Base-by-base conservation (phyloP, 352 stramenopile species). In the Albugo candida region DNA sequence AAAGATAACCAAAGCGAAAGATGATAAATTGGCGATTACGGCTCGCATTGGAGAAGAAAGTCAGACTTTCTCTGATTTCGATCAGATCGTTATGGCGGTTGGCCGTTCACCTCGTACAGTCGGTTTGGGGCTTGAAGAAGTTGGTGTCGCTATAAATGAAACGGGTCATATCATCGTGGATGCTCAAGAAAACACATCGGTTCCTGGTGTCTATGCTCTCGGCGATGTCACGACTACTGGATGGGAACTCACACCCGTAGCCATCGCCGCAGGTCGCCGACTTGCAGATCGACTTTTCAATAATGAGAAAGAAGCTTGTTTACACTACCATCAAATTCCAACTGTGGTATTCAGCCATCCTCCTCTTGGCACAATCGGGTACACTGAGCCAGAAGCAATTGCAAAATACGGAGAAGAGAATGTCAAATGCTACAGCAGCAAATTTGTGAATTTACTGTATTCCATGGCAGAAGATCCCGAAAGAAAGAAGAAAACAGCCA, bases 311-410 rank as follows among this genome's bases (percentile, higher is more conserved):
- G 55, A 81, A 45, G 70, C 74, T 36, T 77, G 64, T 47, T 53
- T 88, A 21, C 59, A 91, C 55, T 97, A 97, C 67, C 77, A 96
- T 48, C 64, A 92, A 46, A 95, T 98, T 46, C 87, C 93, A 6
- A 97, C 92, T 10, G 91, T 97, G 11, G 86, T 98, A 16, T 98
- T 98, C 71, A 95, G 81, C 41, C 92, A 97, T 67, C 94, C 92
- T 21, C 82, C 89, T 47, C 94, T 98, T 59, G 93, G 87, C 45
- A 97, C 91, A 11, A 80, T 92, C 55, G 94, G 94, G 31, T 81
- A 96, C 55, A 97, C 91, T 6, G 89, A 98, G 63, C 63, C 64
- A 0, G 58, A 97, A 52, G 94, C 92, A 1, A 64, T 93, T 19
- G 78, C 66, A 36, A 86, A 96, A 62, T 97, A 91, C 55, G 92